Conservation (phyloP, 768 basidiomycete species). For the Leucosporidium yakuticum region DNA sequence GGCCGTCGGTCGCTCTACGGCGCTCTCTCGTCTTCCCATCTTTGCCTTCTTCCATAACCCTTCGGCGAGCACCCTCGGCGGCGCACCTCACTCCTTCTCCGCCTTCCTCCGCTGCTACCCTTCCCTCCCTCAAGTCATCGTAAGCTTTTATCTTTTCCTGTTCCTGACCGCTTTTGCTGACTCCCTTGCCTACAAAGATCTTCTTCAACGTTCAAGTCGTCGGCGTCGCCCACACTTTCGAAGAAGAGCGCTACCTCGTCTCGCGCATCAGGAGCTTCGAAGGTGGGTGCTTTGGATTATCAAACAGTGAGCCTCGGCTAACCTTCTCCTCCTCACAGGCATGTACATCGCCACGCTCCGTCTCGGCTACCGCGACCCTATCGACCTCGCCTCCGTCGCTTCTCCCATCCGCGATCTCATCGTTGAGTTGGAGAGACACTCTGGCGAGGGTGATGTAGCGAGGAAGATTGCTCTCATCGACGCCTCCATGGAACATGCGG, state of each 20-base stretch:
- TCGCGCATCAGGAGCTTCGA: constrained; percentile 56
- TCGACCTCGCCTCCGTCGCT: constrained; percentile 47
- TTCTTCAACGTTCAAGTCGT: constrained; percentile 59
- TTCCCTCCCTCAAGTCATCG: constrained; percentile 55
- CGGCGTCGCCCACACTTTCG: constrained; percentile 51
- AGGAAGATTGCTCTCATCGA: constrained; percentile 48
- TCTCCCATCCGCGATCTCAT: constrained; percentile 50
- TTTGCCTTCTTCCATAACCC: constrained; percentile 34
- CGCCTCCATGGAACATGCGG: constrained; percentile 43
- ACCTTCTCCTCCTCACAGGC: background rate
- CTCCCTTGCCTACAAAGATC: constrained; percentile 45
- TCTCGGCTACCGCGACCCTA: constrained; percentile 60
- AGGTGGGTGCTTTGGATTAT: constrained; percentile 39
- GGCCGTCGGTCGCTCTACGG: background rate
- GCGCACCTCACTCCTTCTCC: constrained; percentile 62
- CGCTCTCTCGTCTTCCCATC: constrained; percentile 21
- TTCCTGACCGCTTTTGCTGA: background rate
- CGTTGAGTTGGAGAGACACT: constrained; percentile 49
- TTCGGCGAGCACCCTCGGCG: constrained; percentile 39
- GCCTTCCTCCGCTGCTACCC: constrained; percentile 64
- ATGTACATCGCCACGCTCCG: constrained; percentile 32
- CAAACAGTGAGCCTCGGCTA: background rate
- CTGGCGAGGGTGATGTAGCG: constrained; percentile 41
- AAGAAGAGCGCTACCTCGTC: constrained; percentile 54
- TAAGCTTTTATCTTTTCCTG: background rate